Conservation (phyloP, 2,329 filamentous ascomycete species). For the Cladosporium colombiae region DNA sequence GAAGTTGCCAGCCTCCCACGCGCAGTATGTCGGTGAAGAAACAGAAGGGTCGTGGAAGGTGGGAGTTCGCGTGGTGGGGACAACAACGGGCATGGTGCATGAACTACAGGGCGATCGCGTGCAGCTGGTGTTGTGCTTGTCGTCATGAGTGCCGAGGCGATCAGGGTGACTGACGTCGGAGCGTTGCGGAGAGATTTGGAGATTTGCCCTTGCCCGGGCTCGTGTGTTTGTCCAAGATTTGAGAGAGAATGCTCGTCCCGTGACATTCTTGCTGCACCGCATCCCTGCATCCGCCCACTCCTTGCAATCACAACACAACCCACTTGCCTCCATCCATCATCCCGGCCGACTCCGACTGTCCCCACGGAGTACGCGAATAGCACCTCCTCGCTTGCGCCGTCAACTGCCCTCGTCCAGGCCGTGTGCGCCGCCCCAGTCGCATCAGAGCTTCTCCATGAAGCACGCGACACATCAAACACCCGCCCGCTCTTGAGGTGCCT, state of each 20-base stretch:
- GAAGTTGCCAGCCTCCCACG: background rate
- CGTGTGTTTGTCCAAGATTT: background rate
- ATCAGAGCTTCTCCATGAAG: conserved; percentile 23
- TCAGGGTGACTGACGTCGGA: background rate
- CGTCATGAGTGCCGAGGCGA: background rate
- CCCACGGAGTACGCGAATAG: background rate
- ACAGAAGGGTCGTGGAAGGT: background rate
- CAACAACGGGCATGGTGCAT: background rate
- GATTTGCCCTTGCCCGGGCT: background rate
- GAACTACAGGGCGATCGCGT: background rate
- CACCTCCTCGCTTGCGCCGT: background rate
- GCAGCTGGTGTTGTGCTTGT: background rate
- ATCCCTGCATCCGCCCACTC: background rate
- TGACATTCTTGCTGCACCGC: background rate
- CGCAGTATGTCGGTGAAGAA: background rate
- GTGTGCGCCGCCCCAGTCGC: conserved; percentile 7
- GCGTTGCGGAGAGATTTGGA: background rate
- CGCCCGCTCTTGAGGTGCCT: conserved; percentile 15
- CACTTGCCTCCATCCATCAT: background rate
- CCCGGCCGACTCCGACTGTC: background rate
- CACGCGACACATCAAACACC: conserved; percentile 26
- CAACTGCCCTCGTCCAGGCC: background rate
- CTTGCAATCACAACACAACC: background rate
- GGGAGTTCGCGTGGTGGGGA: background rate
- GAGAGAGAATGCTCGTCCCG: background rate